These are phyloP conservation scores for Cryphonectria parasitica DNA, from an alignment of 2,329 filamentous ascomycete species.

Conservation along the genomic window DNA sequence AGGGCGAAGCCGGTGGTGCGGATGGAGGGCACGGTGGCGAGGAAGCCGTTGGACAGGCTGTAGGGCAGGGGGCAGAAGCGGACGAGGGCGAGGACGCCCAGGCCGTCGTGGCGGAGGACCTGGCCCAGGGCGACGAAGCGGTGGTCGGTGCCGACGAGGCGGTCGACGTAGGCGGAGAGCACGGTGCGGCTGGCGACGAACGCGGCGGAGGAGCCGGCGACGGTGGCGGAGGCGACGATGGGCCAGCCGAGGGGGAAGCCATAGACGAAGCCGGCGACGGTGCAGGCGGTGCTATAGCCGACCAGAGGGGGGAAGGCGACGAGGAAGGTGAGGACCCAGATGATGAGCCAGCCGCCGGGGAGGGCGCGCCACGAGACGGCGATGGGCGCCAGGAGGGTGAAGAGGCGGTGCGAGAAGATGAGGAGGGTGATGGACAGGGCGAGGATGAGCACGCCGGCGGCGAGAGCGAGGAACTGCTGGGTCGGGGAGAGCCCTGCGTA, in stretches of 20 bases:
- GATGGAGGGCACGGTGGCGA: constrained; percentile 91
- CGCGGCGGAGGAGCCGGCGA: constrained; percentile 75
- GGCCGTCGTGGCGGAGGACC: constrained; percentile 85
- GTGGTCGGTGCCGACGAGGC: constrained; percentile 79
- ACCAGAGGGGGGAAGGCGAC: constrained; percentile 87
- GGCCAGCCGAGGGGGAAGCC: constrained; percentile 73
- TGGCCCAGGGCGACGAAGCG: constrained; percentile 87
- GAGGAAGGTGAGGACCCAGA: constrained; percentile 75
- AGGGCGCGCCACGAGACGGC: constrained; percentile 78
- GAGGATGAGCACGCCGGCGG: constrained; percentile 54
- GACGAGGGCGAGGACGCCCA: constrained; percentile 89
- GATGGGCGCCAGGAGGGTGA: constrained; percentile 72
- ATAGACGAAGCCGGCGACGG: constrained; percentile 58
- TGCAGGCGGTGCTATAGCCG: constrained; percentile 77
- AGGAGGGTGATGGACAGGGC: constrained; percentile 70
- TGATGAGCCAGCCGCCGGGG: constrained; percentile 71
- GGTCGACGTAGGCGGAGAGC: constrained; percentile 76
- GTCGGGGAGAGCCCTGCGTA: constrained; percentile 61
- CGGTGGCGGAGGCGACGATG: constrained; percentile 77
- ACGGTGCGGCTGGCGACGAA: constrained; percentile 83
- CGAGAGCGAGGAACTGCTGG: constrained; percentile 63
- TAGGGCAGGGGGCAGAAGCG: constrained; percentile 92
- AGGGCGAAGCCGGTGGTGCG: constrained; percentile 74
- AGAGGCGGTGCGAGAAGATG: constrained; percentile 79
- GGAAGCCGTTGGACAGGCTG: constrained; percentile 89